A percentile compares a stretch with the other conserved stretches of the same genome.
These are phyloP conservation scores for Larix kaempferi DNA, from an alignment of 75 land plant species.

Conservation along the genomic window DNA sequence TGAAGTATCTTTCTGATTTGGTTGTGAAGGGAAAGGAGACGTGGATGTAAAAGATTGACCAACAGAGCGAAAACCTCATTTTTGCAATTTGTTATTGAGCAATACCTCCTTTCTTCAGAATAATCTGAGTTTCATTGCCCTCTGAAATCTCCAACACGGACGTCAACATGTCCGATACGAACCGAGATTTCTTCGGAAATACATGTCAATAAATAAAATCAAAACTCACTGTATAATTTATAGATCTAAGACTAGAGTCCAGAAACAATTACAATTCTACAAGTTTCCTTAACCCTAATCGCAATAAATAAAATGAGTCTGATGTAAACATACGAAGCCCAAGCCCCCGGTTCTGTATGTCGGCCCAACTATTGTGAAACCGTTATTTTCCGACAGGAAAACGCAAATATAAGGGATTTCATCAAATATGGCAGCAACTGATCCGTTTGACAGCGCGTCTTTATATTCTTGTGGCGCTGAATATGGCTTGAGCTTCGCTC, in stretches of 20 bases:
- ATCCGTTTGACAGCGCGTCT: conserved; percentile 18
- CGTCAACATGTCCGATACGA: conserved; percentile 29
- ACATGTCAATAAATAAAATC: conserved; percentile 14
- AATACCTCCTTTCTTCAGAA: not conserved
- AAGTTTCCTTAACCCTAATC: no score
- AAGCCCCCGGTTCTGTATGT: conserved; percentile 48
- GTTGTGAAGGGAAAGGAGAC: no score
- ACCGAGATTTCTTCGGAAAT: conserved; percentile 49
- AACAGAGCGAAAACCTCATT: no score
- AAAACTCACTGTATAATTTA: not conserved
- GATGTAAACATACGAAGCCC: conserved; percentile 49
- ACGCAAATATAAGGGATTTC: conserved; percentile 58
- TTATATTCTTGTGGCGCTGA: conserved; percentile 27
- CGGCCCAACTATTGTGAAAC: conserved; percentile 44
- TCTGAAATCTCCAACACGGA: conserved; percentile 43
- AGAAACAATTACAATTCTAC: no score
- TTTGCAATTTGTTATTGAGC: no score
- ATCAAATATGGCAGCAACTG: conserved; percentile 57
- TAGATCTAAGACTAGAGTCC: no score
- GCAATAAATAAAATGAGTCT: no score
- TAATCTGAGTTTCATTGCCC: conserved; percentile 12
- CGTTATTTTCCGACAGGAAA: conserved; percentile 29
- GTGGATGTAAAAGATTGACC: no score
- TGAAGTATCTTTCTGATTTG: no score
- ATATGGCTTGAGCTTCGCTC: conserved; percentile 23